A percentile compares a stretch with the other conserved stretches of the same genome.
These are phyloP conservation scores for Juglanconis juglandina DNA, from an alignment of 2,329 filamentous ascomycete species.

Conservation along the genomic window DNA sequence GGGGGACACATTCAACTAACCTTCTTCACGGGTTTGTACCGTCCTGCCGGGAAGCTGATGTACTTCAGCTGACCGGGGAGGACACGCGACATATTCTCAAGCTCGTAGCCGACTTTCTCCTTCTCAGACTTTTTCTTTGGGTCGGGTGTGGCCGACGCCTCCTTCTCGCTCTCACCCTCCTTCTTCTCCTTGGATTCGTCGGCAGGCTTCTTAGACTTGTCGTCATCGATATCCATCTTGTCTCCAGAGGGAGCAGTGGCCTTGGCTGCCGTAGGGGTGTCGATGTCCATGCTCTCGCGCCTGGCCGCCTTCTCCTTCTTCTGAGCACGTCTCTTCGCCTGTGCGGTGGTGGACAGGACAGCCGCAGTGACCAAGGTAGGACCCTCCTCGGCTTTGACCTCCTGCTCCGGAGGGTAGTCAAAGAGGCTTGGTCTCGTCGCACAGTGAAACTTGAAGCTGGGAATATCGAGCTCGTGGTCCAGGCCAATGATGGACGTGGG, in stretches of 20 bases:
- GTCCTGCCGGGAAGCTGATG: conserved; percentile 83
- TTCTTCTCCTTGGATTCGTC: conserved; percentile 60
- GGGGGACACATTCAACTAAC: conserved; percentile 44
- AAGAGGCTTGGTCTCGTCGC: conserved; percentile 93
- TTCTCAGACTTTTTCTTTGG: conserved; percentile 88
- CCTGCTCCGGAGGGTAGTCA: conserved; percentile 95
- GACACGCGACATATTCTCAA: conserved; percentile 96
- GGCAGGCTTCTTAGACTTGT: conserved; percentile 48
- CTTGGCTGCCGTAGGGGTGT: conserved; percentile 74
- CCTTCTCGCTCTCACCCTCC: conserved; percentile 56
- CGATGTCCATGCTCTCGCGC: conserved; percentile 93
- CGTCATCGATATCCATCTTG: conserved; percentile 84
- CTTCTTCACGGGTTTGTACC: conserved; percentile 89
- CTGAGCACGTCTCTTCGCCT: conserved; percentile 90
- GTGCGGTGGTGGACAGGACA: conserved; percentile 91
- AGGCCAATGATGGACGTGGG: conserved; percentile 94
- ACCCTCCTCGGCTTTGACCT: conserved; percentile 90
- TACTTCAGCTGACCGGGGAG: conserved; percentile 92
- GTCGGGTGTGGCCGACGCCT: conserved; percentile 49
- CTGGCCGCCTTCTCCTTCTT: conserved; percentile 89
- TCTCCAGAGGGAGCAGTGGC: conserved; percentile 51
- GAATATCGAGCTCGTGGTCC: conserved; percentile 89
- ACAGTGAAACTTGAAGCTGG: conserved; percentile 92
- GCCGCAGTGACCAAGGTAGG: conserved; percentile 93
- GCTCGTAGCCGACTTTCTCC: conserved; percentile 93